Conservation (phyloP, 2,329 filamentous ascomycete genomes). For the Trichoderma polysporum region DNA sequence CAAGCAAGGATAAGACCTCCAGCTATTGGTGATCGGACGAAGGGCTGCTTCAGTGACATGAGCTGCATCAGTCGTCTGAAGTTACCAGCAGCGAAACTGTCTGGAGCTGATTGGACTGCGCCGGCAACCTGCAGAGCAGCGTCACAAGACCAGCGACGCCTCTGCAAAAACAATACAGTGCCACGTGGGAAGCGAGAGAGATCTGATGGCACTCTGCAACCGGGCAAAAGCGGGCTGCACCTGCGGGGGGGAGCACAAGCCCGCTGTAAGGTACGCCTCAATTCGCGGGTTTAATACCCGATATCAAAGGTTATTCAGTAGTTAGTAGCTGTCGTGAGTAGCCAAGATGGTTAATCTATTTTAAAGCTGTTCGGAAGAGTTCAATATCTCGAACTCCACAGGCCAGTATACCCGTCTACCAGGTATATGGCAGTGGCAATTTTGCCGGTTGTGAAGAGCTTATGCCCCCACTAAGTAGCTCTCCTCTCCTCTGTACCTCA, state of each 20-base stretch:
- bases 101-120: background rate
- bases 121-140: background rate
- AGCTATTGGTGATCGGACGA: background rate
- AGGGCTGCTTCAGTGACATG: background rate
- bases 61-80: background rate
- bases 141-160: conserved; percentile 17
- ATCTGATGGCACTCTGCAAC: conserved; percentile 15
- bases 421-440: too few species aligned
- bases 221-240: conserved; percentile 10
- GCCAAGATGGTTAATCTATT: too few species aligned
- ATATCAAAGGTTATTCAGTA: too few species aligned
- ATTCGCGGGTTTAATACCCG: background rate
- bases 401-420: too few species aligned
- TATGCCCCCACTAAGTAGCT: too few species aligned
- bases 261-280: conserved; percentile 14
- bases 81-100: background rate
- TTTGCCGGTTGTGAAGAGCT: too few species aligned
- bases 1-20: background rate
- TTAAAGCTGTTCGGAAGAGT: too few species aligned
- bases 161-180: background rate
- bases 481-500: too few species aligned
- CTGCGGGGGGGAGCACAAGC: background rate
- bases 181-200: conserved; percentile 17
- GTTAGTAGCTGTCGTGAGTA: too few species aligned
- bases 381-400: too few species aligned